Evolutionary conservation across 371 early-diverging fungal genomes (phyloP), one percentile per base, ranked within the genome.

Genomic region (Apophysomyces sp.): DNA sequence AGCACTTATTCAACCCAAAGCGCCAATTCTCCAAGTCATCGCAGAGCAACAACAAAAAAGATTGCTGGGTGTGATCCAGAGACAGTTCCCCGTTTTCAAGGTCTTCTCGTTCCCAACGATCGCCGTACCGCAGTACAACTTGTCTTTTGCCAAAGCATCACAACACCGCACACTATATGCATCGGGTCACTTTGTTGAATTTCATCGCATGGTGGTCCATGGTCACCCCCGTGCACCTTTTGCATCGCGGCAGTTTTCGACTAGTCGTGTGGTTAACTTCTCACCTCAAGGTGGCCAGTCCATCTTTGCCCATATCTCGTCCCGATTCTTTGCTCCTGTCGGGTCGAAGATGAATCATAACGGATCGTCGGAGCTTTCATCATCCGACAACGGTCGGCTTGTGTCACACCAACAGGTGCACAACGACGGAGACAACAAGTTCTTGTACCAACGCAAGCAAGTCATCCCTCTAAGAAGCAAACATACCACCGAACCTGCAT

Each of bases 81-180:
- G 58, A 24, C 69, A 61, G 27, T 64, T 69, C 27, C 65, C 69
- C 2, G 57, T 69, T 24, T 56, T 55, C 61, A 64, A 69, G 26
- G 59, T 61, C 28, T 69, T 62, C 30, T 67, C 61, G 15, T 13
- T 58, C 6, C 69, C 69, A 5, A 54, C 44, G 18, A 52, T 63
- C 6, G 58, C 32, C 8, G 24, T 26, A 9, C 57, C 60, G 11
- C 34, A 41, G 6, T 61, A 61, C 34, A 40, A 56, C 18, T 41
- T 66, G 18, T 66, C 66, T 8, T 66, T 62, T 58, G 64, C 56
- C 12, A 54, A 32, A 21, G 41, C 28, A 13, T 27, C 24, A 12
- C 61, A 15, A 24, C 53, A 4, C n/a, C 24, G n/a, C 52, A 60
- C 56, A 13, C 21, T 36, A 15, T 55, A 24, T 34, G 34, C 24